These are phyloP conservation scores for Blastobotrys mokoenaii DNA, from an alignment of 805 yeast genomes.

Conservation along the genomic window DNA sequence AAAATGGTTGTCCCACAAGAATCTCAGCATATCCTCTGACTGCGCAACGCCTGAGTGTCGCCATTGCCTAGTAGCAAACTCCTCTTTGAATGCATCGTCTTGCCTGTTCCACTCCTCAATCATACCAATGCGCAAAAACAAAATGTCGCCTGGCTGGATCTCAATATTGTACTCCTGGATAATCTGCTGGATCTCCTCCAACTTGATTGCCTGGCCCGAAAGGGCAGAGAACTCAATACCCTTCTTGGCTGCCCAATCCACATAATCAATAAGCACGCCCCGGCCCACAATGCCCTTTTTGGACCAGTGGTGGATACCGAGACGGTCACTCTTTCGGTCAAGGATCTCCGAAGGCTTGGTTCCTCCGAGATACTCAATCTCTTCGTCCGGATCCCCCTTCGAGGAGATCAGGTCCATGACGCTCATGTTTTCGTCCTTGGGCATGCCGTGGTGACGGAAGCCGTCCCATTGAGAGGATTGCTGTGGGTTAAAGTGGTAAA, in stretches of 20 bases:
- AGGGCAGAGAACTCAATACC: conserved; percentile 24
- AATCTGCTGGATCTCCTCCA: conserved; percentile 19
- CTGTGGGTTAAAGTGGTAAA: conserved; percentile 25
- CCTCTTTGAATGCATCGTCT: conserved; percentile 6
- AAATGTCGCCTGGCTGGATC: conserved; percentile 26
- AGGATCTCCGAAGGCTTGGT: not conserved
- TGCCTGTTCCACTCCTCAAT: conserved; percentile 20
- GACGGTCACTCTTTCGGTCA: conserved; percentile 3
- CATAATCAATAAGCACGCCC: conserved; percentile 30
- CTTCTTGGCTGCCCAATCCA: conserved; percentile 22
- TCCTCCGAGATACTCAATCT: not conserved
- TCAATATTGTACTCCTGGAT: conserved; percentile 20
- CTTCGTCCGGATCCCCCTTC: not conserved
- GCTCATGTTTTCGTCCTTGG: conserved; percentile 6
- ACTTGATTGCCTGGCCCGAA: conserved; percentile 18
- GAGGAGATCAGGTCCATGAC: conserved; percentile 1
- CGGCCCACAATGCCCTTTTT: conserved; percentile 28
- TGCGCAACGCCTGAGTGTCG: conserved; percentile 20
- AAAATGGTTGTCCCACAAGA: conserved; percentile 25
- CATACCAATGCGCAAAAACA: conserved; percentile 27
- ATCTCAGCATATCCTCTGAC: conserved; percentile 21
- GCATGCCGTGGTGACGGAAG: conserved; percentile 25
- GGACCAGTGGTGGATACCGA: conserved; percentile 22
- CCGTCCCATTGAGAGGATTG: conserved; percentile 31
- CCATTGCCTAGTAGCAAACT: conserved; percentile 6